These are phyloP conservation scores for Kodamaea jinghongensis DNA, from an alignment of 805 yeast genomes.

Conservation along the genomic window DNA sequence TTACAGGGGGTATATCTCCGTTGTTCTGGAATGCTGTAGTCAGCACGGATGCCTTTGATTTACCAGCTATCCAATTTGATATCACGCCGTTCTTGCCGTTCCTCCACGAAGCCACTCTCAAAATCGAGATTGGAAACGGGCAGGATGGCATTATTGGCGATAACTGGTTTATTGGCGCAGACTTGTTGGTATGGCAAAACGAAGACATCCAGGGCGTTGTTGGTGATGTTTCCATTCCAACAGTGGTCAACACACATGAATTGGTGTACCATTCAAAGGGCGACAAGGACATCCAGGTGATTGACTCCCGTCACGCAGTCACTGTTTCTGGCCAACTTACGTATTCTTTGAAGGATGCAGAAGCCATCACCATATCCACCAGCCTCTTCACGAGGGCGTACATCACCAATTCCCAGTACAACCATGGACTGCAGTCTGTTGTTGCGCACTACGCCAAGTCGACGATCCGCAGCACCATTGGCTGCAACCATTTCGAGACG, in stretches of 20 bases:
- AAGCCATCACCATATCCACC: neutral
- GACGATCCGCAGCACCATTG: neutral
- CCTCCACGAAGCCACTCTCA: constrained; percentile 49
- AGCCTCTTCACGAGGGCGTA: constrained; percentile 1
- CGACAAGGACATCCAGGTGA: neutral
- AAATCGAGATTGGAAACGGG: constrained; percentile 55
- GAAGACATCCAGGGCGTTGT: constrained; percentile 32
- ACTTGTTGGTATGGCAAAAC: constrained; percentile 53
- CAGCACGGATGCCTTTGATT: constrained; percentile 68
- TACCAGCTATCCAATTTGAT: constrained; percentile 68
- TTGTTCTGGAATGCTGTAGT: constrained; percentile 80
- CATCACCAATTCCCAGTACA: neutral
- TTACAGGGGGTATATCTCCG: constrained; percentile 81
- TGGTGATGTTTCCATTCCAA: constrained; percentile 33
- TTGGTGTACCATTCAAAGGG: neutral
- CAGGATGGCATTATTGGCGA: constrained; percentile 42
- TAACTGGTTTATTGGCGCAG: constrained; percentile 63
- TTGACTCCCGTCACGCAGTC: constrained; percentile 1
- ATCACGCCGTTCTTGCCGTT: constrained; percentile 66
- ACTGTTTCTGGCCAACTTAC: neutral
- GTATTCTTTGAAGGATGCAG: neutral
- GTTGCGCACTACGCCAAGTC: constrained; percentile 3
- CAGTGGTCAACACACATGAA: neutral
- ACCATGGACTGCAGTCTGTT: neutral
- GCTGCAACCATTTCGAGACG: too few relatives aligned